Evolutionary conservation across 148 eudicot genomes (phyloP).

Genomic region (Fallopia convolvulus): DNA sequence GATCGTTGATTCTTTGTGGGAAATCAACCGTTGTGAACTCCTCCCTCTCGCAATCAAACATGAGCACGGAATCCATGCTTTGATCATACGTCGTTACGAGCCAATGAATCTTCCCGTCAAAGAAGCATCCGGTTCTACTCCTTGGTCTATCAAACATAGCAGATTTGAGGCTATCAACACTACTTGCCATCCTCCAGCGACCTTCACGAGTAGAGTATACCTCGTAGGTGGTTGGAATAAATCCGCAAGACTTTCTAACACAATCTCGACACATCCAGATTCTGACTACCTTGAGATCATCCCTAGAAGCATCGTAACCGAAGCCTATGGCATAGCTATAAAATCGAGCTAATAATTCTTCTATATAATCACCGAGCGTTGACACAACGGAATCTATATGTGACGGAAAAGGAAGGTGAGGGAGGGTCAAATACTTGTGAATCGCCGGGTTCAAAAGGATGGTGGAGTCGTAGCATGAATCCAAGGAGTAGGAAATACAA

Average conservation of each 20-base stretch:
- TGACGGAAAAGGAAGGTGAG: neutral
- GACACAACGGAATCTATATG: neutral
- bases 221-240: neutral
- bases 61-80: neutral
- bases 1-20: neutral
- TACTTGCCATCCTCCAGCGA: neutral
- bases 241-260: neutral
- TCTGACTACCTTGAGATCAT: neutral
- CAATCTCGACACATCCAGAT: neutral
- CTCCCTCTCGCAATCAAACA: neutral
- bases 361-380: neutral
- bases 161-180: neutral
- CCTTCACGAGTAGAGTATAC: neutral
- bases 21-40: neutral
- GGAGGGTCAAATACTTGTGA: neutral
- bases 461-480: neutral
- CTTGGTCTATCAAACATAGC: neutral
- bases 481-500: neutral
- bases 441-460: neutral
- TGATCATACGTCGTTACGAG: neutral
- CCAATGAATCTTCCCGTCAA: neutral
- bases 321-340: neutral
- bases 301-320: neutral
- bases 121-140: neutral
- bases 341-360: neutral